A percentile compares a stretch with the other conserved stretches of the same genome.
These are phyloP conservation scores for Simplicillium sp. DNA, from an alignment of 2,329 filamentous ascomycete species.

Conservation along the genomic window DNA sequence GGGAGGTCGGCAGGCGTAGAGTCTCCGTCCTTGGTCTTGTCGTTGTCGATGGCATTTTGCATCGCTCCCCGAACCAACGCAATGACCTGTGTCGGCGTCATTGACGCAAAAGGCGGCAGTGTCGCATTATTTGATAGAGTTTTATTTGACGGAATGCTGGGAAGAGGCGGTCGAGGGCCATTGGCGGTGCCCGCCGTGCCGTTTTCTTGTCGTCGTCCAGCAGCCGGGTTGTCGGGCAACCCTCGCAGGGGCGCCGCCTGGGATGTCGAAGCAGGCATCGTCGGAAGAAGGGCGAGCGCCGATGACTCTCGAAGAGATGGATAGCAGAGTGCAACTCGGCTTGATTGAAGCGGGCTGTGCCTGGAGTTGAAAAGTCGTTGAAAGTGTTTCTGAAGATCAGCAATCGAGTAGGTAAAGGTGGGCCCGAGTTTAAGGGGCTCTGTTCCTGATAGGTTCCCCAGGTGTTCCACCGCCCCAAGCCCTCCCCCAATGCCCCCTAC, in stretches of 20 bases:
- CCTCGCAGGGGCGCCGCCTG: slow-evolving; percentile 16
- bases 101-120: slow-evolving; percentile 38
- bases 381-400: too few relatives aligned
- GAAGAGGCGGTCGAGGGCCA: slow-evolving; percentile 28
- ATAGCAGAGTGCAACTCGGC: too few relatives aligned
- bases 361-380: too few relatives aligned
- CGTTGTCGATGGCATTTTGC: slow-evolving; percentile 56
- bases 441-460: too few relatives aligned
- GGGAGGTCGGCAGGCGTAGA: slow-evolving; percentile 45
- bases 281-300: not conserved
- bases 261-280: slow-evolving; percentile 14
- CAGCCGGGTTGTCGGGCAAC: slow-evolving; percentile 29
- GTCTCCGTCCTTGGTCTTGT: slow-evolving; percentile 52
- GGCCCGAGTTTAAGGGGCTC: too few relatives aligned
- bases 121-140: slow-evolving; percentile 35
- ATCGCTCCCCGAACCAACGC: slow-evolving; percentile 57
- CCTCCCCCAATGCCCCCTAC: too few relatives aligned
- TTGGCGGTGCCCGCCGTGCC: slow-evolving; percentile 28
- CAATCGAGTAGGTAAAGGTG: too few relatives aligned
- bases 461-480: too few relatives aligned
- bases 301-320: not conserved
- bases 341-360: too few relatives aligned
- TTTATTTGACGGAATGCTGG: slow-evolving; percentile 37
- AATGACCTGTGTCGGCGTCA: slow-evolving; percentile 56
- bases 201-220: slow-evolving; percentile 27